A percentile compares a stretch with the other conserved stretches of the same genome.
Evolutionary conservation across 495 filamentous ascomycete species (phyloP).

Genomic region (Hypoxylon intermedium): DNA sequence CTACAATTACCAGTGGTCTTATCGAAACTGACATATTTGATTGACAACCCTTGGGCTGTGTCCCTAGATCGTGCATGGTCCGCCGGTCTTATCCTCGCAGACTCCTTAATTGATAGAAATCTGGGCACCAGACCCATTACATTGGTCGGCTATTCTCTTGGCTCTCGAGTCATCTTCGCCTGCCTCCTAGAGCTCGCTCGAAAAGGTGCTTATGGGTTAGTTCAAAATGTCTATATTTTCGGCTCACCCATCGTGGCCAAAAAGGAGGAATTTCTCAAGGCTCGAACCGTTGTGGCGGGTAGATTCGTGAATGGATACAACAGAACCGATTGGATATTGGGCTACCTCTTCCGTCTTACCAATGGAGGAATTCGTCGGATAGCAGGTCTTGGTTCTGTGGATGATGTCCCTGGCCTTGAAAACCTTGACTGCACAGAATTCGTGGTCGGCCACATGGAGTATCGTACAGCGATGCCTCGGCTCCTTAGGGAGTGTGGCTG

Average conservation of each 20-base stretch:
- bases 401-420: constrained; percentile 80
- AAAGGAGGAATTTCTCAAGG: constrained; percentile 86
- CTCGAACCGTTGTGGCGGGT: constrained; percentile 81
- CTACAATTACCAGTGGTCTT: constrained; percentile 92
- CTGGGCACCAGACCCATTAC: constrained; percentile 91
- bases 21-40: constrained; percentile 93
- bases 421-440: constrained; percentile 87
- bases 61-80: constrained; percentile 87
- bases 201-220: constrained; percentile 85
- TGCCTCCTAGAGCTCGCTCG: constrained; percentile 87
- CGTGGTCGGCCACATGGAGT: constrained; percentile 96
- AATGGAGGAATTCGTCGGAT: constrained; percentile 90
- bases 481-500: constrained; percentile 83
- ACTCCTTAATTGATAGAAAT: constrained; percentile 91
- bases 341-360: constrained; percentile 95
- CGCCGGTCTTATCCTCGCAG: constrained; percentile 92
- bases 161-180: constrained; percentile 89
- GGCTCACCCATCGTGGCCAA: constrained; percentile 91
- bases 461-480: constrained; percentile 87
- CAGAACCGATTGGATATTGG: constrained; percentile 95
- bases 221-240: constrained; percentile 96
- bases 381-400: constrained; percentile 84
- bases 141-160: constrained; percentile 95
- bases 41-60: constrained; percentile 98
- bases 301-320: constrained; percentile 95